Conservation (phyloP, 1,284 basidiomycete genomes). For the Singerocomus rubriflavus region DNA sequence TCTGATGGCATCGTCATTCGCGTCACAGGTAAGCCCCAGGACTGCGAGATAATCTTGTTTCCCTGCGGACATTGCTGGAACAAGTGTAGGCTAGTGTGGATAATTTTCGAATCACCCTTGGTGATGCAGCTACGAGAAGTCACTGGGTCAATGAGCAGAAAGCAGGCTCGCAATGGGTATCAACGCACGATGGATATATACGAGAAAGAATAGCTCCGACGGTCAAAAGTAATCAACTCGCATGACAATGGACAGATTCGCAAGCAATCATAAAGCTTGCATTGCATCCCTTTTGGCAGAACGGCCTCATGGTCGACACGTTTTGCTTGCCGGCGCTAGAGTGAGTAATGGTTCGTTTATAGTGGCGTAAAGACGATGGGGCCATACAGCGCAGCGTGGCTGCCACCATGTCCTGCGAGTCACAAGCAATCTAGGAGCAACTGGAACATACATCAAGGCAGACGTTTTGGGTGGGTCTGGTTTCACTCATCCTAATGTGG, state of each 20-base stretch:
- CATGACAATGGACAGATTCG: conserved; percentile 22
- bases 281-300: conserved; percentile 13
- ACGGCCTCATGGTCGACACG: conserved; percentile 34
- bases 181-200: conserved; percentile 29
- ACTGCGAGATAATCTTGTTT: conserved; percentile 26
- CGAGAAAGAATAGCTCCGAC: conserved; percentile 22
- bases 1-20: conserved; percentile 33
- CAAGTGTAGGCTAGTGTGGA: conserved; percentile 8
- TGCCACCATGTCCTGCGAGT: neutral
- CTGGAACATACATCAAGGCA: neutral
- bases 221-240: conserved; percentile 22
- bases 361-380: conserved; percentile 21
- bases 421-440: neutral
- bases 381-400: conserved; percentile 4
- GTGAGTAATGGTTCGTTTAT: conserved; percentile 28
- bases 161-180: conserved; percentile 6
- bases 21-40: conserved; percentile 31
- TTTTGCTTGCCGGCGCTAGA: conserved; percentile 30
- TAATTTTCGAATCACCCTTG: conserved; percentile 8
- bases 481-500: neutral
- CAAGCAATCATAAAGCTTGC: conserved; percentile 25
- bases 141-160: conserved; percentile 10
- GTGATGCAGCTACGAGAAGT: conserved; percentile 7
- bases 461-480: neutral
- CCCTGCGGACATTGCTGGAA: conserved; percentile 28